phyloP scores from a whole-genome alignment of 495 filamentous ascomycete genomes.

The Tuber borchii region DNA sequence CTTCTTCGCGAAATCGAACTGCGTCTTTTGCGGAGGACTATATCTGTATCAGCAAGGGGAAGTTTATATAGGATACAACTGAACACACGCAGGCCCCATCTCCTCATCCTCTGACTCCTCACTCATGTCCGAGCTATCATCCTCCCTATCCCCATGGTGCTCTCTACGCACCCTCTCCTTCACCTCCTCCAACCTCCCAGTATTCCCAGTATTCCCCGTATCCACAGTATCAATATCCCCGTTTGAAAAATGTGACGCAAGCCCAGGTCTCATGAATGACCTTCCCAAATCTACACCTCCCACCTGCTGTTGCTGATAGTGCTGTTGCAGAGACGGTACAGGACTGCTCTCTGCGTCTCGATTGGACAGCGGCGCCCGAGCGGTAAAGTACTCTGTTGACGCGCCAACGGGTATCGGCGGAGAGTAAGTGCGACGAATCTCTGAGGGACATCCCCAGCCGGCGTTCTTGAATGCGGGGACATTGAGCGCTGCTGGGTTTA shows the following conservation, averaged over 20 bases:
- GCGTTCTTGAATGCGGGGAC: slow-evolving; percentile 88
- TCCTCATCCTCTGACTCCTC: slow-evolving; percentile 89
- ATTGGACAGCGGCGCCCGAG: slow-evolving; percentile 45
- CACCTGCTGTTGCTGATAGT: slow-evolving; percentile 46
- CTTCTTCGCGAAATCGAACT: slow-evolving; percentile 80
- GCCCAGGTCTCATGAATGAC: slow-evolving; percentile 55
- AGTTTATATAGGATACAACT: not conserved
- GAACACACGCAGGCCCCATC: not conserved
- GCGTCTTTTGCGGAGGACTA: slow-evolving; percentile 48
- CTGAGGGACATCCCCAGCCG: slow-evolving; percentile 72
- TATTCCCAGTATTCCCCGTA: slow-evolving; percentile 18
- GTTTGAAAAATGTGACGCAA: slow-evolving; percentile 44
- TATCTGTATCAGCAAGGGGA: not conserved
- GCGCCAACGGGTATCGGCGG: slow-evolving; percentile 90
- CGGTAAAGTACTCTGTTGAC: slow-evolving; percentile 78
- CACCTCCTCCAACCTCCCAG: slow-evolving; percentile 46
- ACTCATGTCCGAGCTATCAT: slow-evolving; percentile 90
- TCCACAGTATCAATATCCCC: slow-evolving; percentile 47
- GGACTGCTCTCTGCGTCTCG: slow-evolving; percentile 43
- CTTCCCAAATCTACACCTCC: slow-evolving; percentile 36
- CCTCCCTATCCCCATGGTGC: slow-evolving; percentile 60
- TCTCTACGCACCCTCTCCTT: slow-evolving; percentile 66
- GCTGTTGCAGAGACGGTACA: slow-evolving; percentile 21
- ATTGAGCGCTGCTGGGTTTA: slow-evolving; percentile 82
- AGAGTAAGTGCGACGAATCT: slow-evolving; percentile 83